Evolutionary conservation across 2,329 filamentous ascomycete genomes (phyloP), one percentile per base, ranked within the genome.

Genomic region (Dactylellina drechsleri): DNA sequence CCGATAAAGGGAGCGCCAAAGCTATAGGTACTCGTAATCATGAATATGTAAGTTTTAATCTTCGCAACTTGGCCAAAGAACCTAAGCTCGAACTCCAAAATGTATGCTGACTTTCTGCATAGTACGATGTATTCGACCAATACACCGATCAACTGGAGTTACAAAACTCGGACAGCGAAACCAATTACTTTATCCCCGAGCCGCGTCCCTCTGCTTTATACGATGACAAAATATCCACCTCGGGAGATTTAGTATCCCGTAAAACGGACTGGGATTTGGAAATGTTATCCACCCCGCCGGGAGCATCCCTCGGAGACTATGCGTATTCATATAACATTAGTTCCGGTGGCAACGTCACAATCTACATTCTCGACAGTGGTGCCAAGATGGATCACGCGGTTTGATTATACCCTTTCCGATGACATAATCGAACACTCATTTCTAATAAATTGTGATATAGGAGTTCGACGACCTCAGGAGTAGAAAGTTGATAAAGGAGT

Each of bases 301-400:
- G 56, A 10, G 50, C 16, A 6, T 5, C 18, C n/a, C 20, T 16
- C 1, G 47, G 45, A 1, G 26, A 56, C 0, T 41, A 50, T 16
- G 47, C 40, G 0, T 73, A 73, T 31, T 61, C 43, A 4, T 61
- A 66, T 43, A 23, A 56, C 28, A 15, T 1, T 2, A 60, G 41
- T 2, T 66, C 68, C 4, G 68, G 68, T 1, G 31, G 16, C 4
- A 40, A 26, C 3, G 60, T 61, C 13, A 66, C 61, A 0, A 57
- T 73, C 49, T 73, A 73, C 50, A 18, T 73, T 15, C 28, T 73
- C 2, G 61, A 66, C 31, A 73, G 54, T 13, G 68, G 68, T 1
- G 60, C 26, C 0, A 66, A 73, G 18, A 15, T 73, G 5, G 56
- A 61, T 6, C 68, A 73, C 18, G 47, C 20, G 40, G 68, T 70